These are phyloP conservation scores for Sphenostylis stenocarpa DNA, from an alignment of 306 rosid species.

Conservation along the genomic window DNA sequence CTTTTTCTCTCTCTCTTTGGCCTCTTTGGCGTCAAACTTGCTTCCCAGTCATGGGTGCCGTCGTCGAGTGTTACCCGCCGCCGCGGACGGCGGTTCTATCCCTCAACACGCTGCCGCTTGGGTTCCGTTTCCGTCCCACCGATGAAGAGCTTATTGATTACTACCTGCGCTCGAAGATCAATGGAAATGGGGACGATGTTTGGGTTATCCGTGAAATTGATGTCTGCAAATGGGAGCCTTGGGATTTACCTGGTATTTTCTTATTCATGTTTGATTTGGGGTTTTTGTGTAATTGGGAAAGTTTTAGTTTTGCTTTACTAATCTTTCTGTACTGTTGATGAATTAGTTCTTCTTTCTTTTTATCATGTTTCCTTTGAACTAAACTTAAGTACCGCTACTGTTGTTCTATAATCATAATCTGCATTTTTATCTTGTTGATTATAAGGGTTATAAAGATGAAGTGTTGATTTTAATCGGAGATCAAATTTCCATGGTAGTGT, in stretches of 20 bases:
- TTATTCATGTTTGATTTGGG: background rate
- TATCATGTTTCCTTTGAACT: background rate
- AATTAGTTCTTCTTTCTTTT: background rate
- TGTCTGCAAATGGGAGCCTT: conserved; percentile 95
- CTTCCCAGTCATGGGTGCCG: conserved; percentile 22
- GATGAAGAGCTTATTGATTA: conserved; percentile 82
- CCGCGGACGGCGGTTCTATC: conserved; percentile 45
- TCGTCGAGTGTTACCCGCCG: conserved; percentile 13
- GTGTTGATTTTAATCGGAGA: background rate
- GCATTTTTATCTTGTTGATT: background rate
- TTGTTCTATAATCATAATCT: background rate
- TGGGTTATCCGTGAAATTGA: conserved; percentile 84
- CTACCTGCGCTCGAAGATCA: conserved; percentile 79
- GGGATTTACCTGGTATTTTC: conserved; percentile 89
- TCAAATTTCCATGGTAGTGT: background rate
- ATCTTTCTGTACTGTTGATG: background rate
- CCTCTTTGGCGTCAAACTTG: background rate
- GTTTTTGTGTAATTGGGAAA: background rate
- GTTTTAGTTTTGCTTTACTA: conserved; percentile 1
- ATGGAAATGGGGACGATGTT: conserved; percentile 64
- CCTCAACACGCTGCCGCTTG: conserved; percentile 63
- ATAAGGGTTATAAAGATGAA: background rate
- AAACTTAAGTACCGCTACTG: background rate
- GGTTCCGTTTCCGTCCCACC: conserved; percentile 87
- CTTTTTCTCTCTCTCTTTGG: background rate